phyloP scores from a whole-genome alignment of 306 rosid genomes.

The Ammopiptanthus mongolicus region DNA sequence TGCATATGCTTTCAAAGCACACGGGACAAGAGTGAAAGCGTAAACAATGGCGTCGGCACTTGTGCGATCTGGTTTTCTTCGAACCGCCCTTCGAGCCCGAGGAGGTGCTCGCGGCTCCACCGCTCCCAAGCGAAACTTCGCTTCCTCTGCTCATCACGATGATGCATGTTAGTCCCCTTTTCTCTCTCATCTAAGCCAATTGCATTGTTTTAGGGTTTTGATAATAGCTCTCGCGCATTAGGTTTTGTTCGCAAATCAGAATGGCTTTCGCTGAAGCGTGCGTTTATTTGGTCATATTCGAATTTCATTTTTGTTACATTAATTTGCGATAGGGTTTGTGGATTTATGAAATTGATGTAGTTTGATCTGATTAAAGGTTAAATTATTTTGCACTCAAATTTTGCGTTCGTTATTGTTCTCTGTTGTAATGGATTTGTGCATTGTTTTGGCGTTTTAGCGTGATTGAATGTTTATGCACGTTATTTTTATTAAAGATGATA shows the following conservation, averaged over 20 bases:
- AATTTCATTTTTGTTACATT: not conserved
- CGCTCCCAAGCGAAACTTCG: constrained; percentile 52
- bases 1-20: not conserved
- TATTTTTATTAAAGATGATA: not conserved
- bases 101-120: constrained; percentile 42
- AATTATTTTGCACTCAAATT: too few species aligned
- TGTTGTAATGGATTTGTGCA: not conserved
- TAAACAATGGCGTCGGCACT: constrained; percentile 63
- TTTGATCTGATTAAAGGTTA: not conserved
- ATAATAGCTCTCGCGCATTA: not conserved
- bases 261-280: not conserved
- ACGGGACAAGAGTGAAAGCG: not conserved
- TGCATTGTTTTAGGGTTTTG: constrained; percentile 22
- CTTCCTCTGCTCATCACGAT: constrained; percentile 69
- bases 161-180: constrained; percentile 55
- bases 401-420: not conserved
- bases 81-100: constrained; percentile 51
- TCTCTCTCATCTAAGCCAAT: not conserved
- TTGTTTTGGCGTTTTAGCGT: not conserved
- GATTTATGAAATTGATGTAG: not conserved
- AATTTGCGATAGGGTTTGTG: not conserved
- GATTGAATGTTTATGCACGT: not conserved
- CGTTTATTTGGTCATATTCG: not conserved
- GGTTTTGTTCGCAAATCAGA: not conserved
- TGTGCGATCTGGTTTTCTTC: constrained; percentile 72